Conservation (phyloP, 2,329 filamentous ascomycete genomes). For the Exophiala spinifera region DNA sequence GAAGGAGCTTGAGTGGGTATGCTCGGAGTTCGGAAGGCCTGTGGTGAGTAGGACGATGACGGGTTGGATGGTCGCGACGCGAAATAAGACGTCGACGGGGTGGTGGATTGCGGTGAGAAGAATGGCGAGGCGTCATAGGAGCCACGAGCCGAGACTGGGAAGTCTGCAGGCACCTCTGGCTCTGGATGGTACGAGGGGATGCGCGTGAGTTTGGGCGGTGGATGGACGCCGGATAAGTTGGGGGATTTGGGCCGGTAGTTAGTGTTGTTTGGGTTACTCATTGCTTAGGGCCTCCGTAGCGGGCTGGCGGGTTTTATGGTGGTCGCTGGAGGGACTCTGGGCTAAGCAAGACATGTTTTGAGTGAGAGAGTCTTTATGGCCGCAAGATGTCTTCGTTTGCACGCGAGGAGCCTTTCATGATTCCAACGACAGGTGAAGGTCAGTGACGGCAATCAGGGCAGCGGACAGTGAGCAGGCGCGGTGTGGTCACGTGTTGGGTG, state of each 20-base stretch:
- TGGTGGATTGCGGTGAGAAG: slow-evolving; percentile 37
- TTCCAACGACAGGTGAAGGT: too few relatives aligned
- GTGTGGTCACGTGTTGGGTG: too few relatives aligned
- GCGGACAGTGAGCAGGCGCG: too few relatives aligned
- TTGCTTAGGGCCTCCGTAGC: slow-evolving; percentile 17
- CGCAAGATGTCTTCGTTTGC: too few relatives aligned
- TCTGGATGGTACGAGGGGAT: slow-evolving; percentile 33
- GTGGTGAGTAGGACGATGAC: slow-evolving; percentile 11
- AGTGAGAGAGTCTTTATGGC: too few relatives aligned
- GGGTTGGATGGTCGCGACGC: slow-evolving; percentile 10
- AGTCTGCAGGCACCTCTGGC: slow-evolving; percentile 31
- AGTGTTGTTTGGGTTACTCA: slow-evolving; percentile 25
- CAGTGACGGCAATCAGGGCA: too few relatives aligned
- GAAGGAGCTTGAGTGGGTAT: slow-evolving; percentile 9
- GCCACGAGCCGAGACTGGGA: slow-evolving; percentile 35
- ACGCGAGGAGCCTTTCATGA: too few relatives aligned
- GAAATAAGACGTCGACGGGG: slow-evolving; percentile 27
- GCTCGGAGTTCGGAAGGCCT: slow-evolving; percentile 17
- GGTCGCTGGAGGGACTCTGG: neutral
- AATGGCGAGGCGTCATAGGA: slow-evolving; percentile 49
- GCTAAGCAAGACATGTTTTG: too few relatives aligned
- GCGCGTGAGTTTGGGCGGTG: slow-evolving; percentile 34
- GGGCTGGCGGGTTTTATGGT: neutral
- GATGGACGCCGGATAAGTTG: slow-evolving; percentile 50
- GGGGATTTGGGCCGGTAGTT: slow-evolving; percentile 48